Base-by-base conservation (phyloP, 2,329 filamentous ascomycete genomes). In the Colletotrichum sp. region DNA sequence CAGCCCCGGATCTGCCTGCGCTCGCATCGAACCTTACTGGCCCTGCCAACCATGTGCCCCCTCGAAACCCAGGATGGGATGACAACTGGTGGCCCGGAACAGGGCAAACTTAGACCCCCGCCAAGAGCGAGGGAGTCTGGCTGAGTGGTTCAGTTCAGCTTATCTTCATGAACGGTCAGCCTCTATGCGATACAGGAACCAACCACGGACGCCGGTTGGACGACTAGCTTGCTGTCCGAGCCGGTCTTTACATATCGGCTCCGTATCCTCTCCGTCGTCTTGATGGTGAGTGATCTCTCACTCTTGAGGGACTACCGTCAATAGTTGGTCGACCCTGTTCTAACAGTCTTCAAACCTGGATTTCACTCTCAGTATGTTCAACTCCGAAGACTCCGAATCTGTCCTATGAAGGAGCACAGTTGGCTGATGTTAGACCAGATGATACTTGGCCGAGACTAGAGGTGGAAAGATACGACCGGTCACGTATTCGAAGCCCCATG, bases 11-110 rank as follows among this genome's bases (percentile, higher is more conserved):
- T 75, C 69, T 72, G 52, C 34, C 69, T 66, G 24, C 36, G 30
- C 69, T 72, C 62, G 34, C 62, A 62, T 21, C 21, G 36, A 75
- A 73, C 74, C 65, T 69, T 74, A 72, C 65, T 69, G 18, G 24
- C 15, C 64, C 24, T 64, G 30, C 63, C 44, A 55, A 67, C 64
- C 62, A 75, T 72, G 72, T 63, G 69, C 39, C 63, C 36, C 49
- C n/a, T 62, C 68, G 24, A 59, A 44, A 21, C 36, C 34, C 24
- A 64, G 57, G 64, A 73, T 69, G 70, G 34, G 74, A 76, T 76
- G 74, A 69, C 57, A 74, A 73, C 74, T 24, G n/a, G 24, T 30
- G 28, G 34, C 39, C 59, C 30, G 39, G 32, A 39, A 21, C 18
- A 60, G 32, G 63, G 24, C 21, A 36, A 75, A 49, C 68, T 52